Base-by-base conservation (phyloP, 306 rosid genomes). In the Biancaea sappan region DNA sequence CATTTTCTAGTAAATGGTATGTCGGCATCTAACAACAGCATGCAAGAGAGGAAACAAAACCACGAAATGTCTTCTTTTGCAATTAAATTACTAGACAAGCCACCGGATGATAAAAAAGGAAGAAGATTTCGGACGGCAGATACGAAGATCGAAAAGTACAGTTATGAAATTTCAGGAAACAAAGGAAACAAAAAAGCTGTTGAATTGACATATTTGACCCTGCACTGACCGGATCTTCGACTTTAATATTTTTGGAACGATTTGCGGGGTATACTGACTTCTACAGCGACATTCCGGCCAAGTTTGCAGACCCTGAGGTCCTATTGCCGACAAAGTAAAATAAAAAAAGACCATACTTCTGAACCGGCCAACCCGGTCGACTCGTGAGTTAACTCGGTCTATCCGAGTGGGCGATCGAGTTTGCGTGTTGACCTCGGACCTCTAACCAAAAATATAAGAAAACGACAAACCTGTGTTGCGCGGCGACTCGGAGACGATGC, bases 381-480 rank as follows among this genome's bases (percentile, higher is more conserved):
- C 79, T 81, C 77, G 71, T 72, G 81, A 75, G 82, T 77, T 14
- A 80, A 77, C 78, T 74, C 74, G 84, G 76, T 24, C 22, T 41
- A 5, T 9, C 50, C 35, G 41, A 8, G 5, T 46, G 41, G 13
- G 5, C 14, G 6, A 51, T 24, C 58, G 63, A 50, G 63, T 50
- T 14, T 6, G 13, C 22, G 69, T 54, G 66, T 59, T 57, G 38
- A 46, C 25, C 60, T 29, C 1, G 7, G 14, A 29, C 25, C 13
- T 2, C 50, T 14, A 5, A 15, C 1, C 6, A n/a, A 46, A 34
- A 13, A 15, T 5, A 13, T 3, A 48, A 60, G 34, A 43, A 60
- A 71, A 78, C 1, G 70, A 79, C 88, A 71, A 79, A 94, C 98
- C 98, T 88, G 77, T 32, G 69, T 79, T 67, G 35, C 74, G 67